Evolutionary conservation across 116 monocot species (phyloP).

Genomic region (Dioscorea cayenensis): DNA sequence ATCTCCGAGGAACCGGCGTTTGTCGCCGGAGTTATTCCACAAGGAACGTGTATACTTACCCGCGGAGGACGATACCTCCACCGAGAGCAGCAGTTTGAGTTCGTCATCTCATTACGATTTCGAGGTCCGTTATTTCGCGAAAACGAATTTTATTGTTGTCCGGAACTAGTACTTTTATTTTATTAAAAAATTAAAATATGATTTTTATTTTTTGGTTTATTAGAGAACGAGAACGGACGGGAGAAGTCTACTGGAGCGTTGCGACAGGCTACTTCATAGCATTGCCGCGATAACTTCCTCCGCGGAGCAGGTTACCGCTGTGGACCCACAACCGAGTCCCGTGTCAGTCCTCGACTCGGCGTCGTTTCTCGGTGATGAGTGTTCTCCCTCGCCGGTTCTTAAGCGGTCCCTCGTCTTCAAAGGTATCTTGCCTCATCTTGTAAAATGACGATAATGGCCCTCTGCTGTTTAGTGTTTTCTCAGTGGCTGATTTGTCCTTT

Average conservation of each 20-base stretch:
- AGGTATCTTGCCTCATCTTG: conserved; percentile 13
- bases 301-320: conserved; percentile 15
- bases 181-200: not conserved
- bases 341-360: conserved; percentile 85
- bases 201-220: conserved; percentile 11
- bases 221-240: conserved; percentile 49
- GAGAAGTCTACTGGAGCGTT: conserved; percentile 59
- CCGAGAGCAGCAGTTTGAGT: conserved; percentile 39
- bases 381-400: conserved; percentile 21
- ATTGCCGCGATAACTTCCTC: conserved; percentile 66
- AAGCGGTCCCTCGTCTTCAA: conserved; percentile 54
- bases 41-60: conserved; percentile 5
- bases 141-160: not conserved
- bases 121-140: conserved; percentile 39
- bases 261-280: conserved; percentile 81
- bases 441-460: not conserved
- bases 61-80: conserved; percentile 41
- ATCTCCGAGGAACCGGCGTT: conserved; percentile 27
- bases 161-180: no score
- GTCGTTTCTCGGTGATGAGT: conserved; percentile 36
- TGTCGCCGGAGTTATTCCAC: conserved; percentile 1
- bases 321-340: conserved; percentile 86
- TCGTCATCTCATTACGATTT: conserved; percentile 40
- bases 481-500: not conserved
- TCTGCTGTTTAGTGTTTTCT: not conserved